Conservation (phyloP, 2,329 filamentous ascomycete genomes). For the Microdochium trichocladiopsis region DNA sequence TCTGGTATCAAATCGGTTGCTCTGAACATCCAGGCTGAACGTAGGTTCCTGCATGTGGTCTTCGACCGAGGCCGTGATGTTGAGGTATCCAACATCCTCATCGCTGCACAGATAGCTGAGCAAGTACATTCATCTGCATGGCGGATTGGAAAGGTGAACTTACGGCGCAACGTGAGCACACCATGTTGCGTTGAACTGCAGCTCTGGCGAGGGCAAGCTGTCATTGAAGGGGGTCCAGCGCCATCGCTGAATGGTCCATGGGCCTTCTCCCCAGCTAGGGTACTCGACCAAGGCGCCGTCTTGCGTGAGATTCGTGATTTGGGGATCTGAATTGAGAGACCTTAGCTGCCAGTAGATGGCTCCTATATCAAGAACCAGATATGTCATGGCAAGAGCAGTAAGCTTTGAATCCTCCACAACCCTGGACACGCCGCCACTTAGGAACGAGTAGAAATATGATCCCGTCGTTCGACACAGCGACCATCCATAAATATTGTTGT, state of each 20-base stretch:
- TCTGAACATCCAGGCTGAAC: neutral
- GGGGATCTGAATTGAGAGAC: neutral
- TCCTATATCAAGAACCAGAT: neutral
- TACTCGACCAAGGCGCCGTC: neutral
- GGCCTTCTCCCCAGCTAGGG: neutral
- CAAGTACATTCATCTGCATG: no score
- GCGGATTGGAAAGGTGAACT: neutral
- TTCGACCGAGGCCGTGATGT: neutral
- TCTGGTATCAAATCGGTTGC: neutral
- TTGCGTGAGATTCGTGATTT: neutral
- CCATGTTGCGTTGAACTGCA: neutral
- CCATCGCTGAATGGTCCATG: neutral
- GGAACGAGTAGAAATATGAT: no score
- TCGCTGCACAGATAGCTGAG: neutral
- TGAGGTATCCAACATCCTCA: neutral
- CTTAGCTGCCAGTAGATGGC: neutral
- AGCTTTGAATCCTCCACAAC: no score
- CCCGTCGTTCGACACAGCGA: no score
- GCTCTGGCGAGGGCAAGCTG: neutral
- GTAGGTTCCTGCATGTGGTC: neutral
- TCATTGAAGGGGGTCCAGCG: neutral
- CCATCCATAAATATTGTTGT: no score
- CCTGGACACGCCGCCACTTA: no score
- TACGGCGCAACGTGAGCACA: neutral
- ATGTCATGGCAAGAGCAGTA: no score